Conservation (phyloP, 2,329 filamentous ascomycete genomes). For the Fusarium xyrophilum region DNA sequence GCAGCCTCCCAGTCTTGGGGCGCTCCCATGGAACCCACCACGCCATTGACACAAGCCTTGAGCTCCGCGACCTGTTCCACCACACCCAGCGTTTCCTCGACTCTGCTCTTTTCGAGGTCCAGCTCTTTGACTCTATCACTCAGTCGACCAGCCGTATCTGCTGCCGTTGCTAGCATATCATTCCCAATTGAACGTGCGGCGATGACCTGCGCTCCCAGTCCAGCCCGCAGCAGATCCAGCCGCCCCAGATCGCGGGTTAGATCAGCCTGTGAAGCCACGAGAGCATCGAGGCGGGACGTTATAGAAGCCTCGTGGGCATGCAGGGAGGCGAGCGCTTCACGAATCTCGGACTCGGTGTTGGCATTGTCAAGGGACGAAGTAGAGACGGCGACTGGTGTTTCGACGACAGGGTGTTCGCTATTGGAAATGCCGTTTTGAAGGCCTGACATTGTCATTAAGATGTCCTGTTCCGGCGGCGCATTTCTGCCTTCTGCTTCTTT, state of each 20-base stretch:
- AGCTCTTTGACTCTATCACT: constrained; percentile 86
- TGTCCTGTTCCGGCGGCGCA: constrained; percentile 51
- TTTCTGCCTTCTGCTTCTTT: constrained; percentile 47
- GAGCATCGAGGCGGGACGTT: constrained; percentile 74
- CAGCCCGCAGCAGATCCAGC: constrained; percentile 86
- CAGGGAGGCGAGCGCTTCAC: constrained; percentile 75
- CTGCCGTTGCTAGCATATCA: constrained; percentile 87
- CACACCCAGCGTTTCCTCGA: constrained; percentile 87
- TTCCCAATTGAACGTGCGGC: constrained; percentile 84
- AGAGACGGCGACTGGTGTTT: constrained; percentile 27
- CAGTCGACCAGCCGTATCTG: constrained; percentile 83
- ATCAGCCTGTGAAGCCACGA: constrained; percentile 84
- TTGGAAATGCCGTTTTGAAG: constrained; percentile 54
- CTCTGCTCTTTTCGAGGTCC: constrained; percentile 88
- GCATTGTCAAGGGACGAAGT: constrained; percentile 67
- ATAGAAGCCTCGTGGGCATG: constrained; percentile 78
- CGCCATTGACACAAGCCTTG: constrained; percentile 93
- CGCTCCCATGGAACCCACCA: constrained; percentile 94
- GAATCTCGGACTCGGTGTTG: constrained; percentile 78
- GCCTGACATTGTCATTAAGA: constrained; percentile 56
- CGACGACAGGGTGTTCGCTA: constrained; percentile 44
- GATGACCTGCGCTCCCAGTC: constrained; percentile 85
- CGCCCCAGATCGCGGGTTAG: constrained; percentile 85
- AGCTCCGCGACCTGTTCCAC: constrained; percentile 97
- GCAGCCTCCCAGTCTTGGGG: constrained; percentile 99